Evolutionary conservation across 192 early-diverging fungal species (phyloP).

Genomic region (Coemansia sp.): DNA sequence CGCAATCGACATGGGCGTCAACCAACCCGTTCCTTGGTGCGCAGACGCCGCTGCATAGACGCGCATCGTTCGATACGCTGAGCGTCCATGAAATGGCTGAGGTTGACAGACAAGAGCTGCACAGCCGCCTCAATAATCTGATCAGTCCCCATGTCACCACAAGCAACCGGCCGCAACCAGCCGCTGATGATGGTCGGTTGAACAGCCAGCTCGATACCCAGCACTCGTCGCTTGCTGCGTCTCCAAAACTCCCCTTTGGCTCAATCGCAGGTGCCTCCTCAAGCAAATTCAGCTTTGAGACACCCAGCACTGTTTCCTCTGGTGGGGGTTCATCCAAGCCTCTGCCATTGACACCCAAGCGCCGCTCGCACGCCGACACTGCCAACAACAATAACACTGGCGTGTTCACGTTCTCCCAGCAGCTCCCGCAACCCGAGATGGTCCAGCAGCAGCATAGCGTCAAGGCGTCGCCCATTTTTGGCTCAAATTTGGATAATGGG

Average conservation of each 20-base stretch:
- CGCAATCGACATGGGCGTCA: slow-evolving; percentile 3
- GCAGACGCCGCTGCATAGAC: slow-evolving; percentile 15
- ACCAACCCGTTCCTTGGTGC: slow-evolving; percentile 15
- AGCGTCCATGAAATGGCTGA: slow-evolving; percentile 53
- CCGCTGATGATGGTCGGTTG: neutral
- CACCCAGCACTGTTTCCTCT: neutral
- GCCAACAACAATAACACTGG: neutral
- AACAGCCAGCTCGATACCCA: neutral
- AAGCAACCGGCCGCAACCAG: neutral
- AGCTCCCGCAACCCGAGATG: slow-evolving; percentile 9
- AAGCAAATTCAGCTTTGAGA: slow-evolving; percentile 42
- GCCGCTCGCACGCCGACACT: slow-evolving; percentile 6
- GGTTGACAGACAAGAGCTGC: slow-evolving; percentile 36
- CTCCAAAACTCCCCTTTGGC: neutral
- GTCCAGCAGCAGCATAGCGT: neutral
- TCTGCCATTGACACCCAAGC: slow-evolving; percentile 29
- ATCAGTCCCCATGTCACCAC: slow-evolving; percentile 20
- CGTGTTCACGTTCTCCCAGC: slow-evolving; percentile 39
- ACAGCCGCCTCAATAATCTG: slow-evolving; percentile 39
- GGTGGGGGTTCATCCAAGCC: slow-evolving; percentile 30
- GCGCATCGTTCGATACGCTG: slow-evolving; percentile 44
- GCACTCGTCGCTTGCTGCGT: slow-evolving; percentile 11
- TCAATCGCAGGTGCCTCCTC: slow-evolving; percentile 9
- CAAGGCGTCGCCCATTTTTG: neutral
- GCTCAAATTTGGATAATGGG: neutral